phyloP scores from a whole-genome alignment of 106 monocot species.

The Apostasia ramifera region DNA sequence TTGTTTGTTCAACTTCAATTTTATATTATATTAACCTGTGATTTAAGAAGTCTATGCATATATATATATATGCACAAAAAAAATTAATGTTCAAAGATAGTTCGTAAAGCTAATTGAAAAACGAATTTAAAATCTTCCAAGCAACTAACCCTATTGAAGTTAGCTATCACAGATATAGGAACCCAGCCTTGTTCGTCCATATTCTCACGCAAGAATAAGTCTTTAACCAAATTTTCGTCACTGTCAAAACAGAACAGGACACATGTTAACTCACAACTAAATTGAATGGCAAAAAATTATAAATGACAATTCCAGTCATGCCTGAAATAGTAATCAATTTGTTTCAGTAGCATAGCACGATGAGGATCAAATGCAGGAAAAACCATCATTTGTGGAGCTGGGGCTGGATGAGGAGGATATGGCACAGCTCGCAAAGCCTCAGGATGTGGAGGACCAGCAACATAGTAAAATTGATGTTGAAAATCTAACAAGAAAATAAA shows the following conservation, averaged over 20 bases:
- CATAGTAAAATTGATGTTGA: conserved; percentile 33
- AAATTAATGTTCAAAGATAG: not conserved
- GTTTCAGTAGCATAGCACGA: conserved; percentile 32
- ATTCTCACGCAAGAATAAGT: conserved; percentile 58
- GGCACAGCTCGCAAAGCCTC: conserved; percentile 19
- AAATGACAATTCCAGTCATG: not conserved
- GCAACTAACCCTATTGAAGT: conserved; percentile 68
- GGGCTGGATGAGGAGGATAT: conserved; percentile 20
- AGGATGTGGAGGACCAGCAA: conserved; percentile 18
- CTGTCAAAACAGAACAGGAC: conserved; percentile 30
- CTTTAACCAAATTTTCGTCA: conserved; percentile 74
- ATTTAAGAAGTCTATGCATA: too few relatives aligned
- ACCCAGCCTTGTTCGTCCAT: conserved; percentile 99
- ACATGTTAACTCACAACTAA: not conserved
- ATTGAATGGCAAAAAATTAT: conserved; percentile 1
- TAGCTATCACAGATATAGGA: conserved; percentile 66
- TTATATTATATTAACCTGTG: too few relatives aligned
- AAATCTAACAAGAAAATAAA: conserved; percentile 26
- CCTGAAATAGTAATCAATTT: conserved; percentile 99
- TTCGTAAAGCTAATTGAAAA: not conserved
- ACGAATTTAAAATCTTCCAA: not conserved
- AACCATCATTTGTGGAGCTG: conserved; percentile 27
- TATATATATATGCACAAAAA: too few relatives aligned
- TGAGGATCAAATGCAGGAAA: conserved; percentile 34
- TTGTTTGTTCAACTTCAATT: too few relatives aligned